Conservation (phyloP, 371 early-diverging fungal species). For the Rhizopus stolonifer region DNA sequence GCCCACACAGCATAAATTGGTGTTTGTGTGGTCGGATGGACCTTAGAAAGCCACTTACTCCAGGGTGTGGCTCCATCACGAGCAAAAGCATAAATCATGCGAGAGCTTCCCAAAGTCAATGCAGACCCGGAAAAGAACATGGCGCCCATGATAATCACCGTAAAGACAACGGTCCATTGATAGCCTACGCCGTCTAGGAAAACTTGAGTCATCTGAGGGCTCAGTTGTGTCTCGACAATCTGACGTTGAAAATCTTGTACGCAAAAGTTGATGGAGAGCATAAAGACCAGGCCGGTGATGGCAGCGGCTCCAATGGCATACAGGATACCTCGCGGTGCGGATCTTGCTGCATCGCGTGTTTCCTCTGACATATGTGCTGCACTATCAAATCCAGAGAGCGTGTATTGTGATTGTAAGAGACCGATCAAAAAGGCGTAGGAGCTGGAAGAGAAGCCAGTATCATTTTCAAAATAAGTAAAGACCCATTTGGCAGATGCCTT, state of each 20-base stretch:
- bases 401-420: constrained; percentile 48
- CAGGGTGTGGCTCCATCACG: constrained; percentile 70
- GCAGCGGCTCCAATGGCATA: constrained; percentile 49
- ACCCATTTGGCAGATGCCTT: constrained; percentile 46
- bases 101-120: constrained; percentile 57
- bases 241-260: constrained; percentile 46
- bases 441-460: constrained; percentile 34
- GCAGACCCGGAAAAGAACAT: constrained; percentile 61
- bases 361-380: constrained; percentile 76
- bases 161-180: constrained; percentile 51
- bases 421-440: constrained; percentile 40
- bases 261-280: constrained; percentile 46
- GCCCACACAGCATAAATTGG: constrained; percentile 42
- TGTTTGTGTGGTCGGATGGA: constrained; percentile 28
- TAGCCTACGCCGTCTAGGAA: constrained; percentile 55
- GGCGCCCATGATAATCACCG: constrained; percentile 54
- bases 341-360: constrained; percentile 60
- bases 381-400: constrained; percentile 66
- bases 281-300: constrained; percentile 45
- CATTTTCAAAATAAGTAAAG: constrained; percentile 41
- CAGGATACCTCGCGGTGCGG: constrained; percentile 62
- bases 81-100: constrained; percentile 74
- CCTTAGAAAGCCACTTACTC: constrained; percentile 45
- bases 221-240: constrained; percentile 42
- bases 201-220: constrained; percentile 45